Conservation (phyloP, 306 rosid species). For the Ochetophila trinervis region DNA sequence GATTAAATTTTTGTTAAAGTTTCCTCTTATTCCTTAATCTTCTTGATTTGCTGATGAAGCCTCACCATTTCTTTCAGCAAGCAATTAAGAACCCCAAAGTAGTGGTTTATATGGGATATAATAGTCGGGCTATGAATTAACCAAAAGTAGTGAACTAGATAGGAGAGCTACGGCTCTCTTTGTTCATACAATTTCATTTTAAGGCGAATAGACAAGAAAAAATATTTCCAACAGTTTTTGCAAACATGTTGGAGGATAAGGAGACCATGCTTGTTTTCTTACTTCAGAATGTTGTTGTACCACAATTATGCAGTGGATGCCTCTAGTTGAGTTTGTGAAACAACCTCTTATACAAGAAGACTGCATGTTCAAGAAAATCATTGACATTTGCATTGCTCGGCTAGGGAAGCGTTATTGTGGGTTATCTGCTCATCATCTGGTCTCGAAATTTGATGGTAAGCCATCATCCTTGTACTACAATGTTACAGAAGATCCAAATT, state of each 20-base stretch:
- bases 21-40: background rate
- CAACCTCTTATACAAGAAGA: conserved; percentile 82
- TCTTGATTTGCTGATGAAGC: background rate
- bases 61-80: too few species aligned
- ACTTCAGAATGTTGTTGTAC: background rate
- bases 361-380: conserved; percentile 72
- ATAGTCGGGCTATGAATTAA: too few species aligned
- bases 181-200: too few species aligned
- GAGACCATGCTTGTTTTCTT: background rate
- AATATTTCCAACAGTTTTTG: too few species aligned
- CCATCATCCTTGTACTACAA: conserved; percentile 74
- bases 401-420: conserved; percentile 71
- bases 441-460: conserved; percentile 83
- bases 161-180: too few species aligned
- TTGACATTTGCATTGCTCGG: conserved; percentile 73
- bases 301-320: conserved; percentile 76
- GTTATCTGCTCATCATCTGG: conserved; percentile 56
- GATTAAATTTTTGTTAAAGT: background rate
- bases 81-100: too few species aligned
- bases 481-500: conserved; percentile 42
- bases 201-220: too few species aligned
- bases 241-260: too few species aligned
- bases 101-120: too few species aligned
- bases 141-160: too few species aligned
- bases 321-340: conserved; percentile 74